Percentiles rank a stretch among this genome's conserved stretches.
phyloP scores from a whole-genome alignment of 1,139 yeast genomes.

The Nakaseomyces glabratus region DNA sequence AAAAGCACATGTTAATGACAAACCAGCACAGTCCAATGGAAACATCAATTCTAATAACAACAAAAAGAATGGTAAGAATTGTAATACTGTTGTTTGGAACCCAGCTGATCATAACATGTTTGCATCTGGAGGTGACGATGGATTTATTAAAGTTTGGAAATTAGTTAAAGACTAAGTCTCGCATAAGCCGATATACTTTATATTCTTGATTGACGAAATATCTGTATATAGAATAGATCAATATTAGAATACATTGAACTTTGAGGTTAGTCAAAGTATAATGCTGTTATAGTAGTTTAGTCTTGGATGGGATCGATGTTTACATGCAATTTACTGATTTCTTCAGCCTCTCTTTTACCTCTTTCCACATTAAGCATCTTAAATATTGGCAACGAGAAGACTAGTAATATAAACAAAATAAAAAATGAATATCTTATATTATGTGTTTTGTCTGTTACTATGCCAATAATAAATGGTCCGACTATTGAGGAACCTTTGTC shows the following conservation, averaged over 20 bases:
- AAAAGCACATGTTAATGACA: slow-evolving; percentile 44
- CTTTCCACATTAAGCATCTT: slow-evolving; percentile 44
- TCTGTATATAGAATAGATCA: background rate
- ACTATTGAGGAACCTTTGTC: slow-evolving; percentile 66
- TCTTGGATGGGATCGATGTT: no score
- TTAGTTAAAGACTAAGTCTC: slow-evolving; percentile 26
- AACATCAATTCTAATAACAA: slow-evolving; percentile 6
- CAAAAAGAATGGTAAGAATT: slow-evolving; percentile 24
- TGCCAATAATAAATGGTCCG: slow-evolving; percentile 59
- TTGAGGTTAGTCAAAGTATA: no score
- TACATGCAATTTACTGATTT: slow-evolving; percentile 21
- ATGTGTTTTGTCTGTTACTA: slow-evolving; percentile 58
- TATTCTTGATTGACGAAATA: background rate
- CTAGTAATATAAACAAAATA: slow-evolving; percentile 43
- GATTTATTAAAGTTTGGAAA: slow-evolving; percentile 59
- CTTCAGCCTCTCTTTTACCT: slow-evolving; percentile 43
- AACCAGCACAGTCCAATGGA: slow-evolving; percentile 7
- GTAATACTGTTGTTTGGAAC: slow-evolving; percentile 59
- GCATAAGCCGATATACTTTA: background rate
- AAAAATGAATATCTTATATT: slow-evolving; percentile 61
- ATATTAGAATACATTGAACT: background rate
- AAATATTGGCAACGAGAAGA: slow-evolving; percentile 46
- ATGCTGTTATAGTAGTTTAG: no score
- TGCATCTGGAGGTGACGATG: slow-evolving; percentile 85
- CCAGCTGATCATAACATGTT: slow-evolving; percentile 45